A percentile compares a stretch with the other conserved stretches of the same genome.
phyloP scores from a whole-genome alignment of 768 basidiomycete genomes.

The Sporobolomyces roseus region DNA sequence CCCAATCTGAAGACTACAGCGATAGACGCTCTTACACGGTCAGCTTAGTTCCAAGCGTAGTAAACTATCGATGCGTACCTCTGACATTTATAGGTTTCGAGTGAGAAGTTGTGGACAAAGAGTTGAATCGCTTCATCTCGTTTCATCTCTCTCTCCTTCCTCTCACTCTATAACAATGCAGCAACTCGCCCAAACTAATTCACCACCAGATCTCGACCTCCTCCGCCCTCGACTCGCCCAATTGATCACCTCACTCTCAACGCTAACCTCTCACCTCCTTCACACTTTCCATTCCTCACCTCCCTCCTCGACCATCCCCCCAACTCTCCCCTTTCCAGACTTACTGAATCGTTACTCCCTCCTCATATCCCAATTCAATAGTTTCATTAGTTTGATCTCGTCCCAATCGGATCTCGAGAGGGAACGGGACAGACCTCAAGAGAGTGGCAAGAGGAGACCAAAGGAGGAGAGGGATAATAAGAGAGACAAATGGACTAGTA shows the following conservation, averaged over 20 bases:
- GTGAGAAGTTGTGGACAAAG: neutral
- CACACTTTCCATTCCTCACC: slow-evolving; percentile 21
- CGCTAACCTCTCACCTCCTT: slow-evolving; percentile 25
- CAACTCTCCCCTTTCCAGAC: slow-evolving; percentile 23
- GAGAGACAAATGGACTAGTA: slow-evolving; percentile 30
- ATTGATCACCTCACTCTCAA: slow-evolving; percentile 31
- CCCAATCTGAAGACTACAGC: slow-evolving; percentile 17
- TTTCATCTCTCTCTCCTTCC: neutral
- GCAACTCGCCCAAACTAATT: neutral
- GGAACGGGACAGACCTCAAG: slow-evolving; percentile 15
- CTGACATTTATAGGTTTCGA: neutral
- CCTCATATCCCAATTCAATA: slow-evolving; percentile 23
- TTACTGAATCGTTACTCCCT: slow-evolving; percentile 26
- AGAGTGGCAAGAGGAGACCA: neutral
- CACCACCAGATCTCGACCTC: slow-evolving; percentile 25
- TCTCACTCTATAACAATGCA: neutral
- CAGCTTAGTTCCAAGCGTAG: neutral
- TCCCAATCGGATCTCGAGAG: slow-evolving; percentile 10
- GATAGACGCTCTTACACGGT: too few relatives aligned
- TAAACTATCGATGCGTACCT: neutral
- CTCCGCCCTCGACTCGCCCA: slow-evolving; percentile 37
- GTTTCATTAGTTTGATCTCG: slow-evolving; percentile 7
- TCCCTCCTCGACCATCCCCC: slow-evolving; percentile 17
- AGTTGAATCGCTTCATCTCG: neutral
- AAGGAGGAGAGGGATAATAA: slow-evolving; percentile 19